These are phyloP conservation scores for Castanopsis chinensis DNA, from an alignment of 306 rosid genomes.

Conservation along the genomic window DNA sequence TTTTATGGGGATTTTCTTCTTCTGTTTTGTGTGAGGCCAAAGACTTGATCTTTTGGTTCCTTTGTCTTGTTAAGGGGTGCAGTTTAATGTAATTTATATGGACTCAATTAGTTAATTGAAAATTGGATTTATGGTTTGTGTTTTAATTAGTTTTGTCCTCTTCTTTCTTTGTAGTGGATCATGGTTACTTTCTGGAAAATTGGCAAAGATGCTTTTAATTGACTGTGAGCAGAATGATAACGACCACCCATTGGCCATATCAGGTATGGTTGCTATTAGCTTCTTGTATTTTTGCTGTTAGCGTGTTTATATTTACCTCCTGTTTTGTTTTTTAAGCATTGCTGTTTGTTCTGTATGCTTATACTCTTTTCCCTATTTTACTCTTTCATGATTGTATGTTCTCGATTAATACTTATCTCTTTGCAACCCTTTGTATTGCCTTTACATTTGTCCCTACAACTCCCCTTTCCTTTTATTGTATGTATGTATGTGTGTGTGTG, in stretches of 20 bases:
- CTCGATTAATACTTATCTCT: not conserved
- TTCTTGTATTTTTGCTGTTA: slow-evolving; percentile 18
- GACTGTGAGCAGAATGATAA: slow-evolving; percentile 78
- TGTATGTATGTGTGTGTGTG: no score
- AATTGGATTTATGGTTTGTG: not conserved
- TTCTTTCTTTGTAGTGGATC: slow-evolving; percentile 59
- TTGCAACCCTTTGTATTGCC: not conserved
- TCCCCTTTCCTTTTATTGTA: not conserved
- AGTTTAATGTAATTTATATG: not conserved
- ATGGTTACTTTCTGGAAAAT: slow-evolving; percentile 81
- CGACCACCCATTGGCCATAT: slow-evolving; percentile 61
- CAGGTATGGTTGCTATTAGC: slow-evolving; percentile 46
- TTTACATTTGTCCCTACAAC: not conserved
- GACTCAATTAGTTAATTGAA: not conserved
- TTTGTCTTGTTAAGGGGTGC: not conserved
- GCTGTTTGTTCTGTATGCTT: not conserved
- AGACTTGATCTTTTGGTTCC: not conserved
- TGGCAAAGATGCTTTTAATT: slow-evolving; percentile 74
- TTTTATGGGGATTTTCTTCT: not conserved
- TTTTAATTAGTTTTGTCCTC: slow-evolving; percentile 11
- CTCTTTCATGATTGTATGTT: not conserved
- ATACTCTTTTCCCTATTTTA: not conserved
- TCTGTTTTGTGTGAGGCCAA: not conserved
- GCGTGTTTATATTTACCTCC: slow-evolving; percentile 1
- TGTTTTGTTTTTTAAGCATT: slow-evolving; percentile 5